Conservation (phyloP, 148 eudicot species). For the Chenopodium quinoa region DNA sequence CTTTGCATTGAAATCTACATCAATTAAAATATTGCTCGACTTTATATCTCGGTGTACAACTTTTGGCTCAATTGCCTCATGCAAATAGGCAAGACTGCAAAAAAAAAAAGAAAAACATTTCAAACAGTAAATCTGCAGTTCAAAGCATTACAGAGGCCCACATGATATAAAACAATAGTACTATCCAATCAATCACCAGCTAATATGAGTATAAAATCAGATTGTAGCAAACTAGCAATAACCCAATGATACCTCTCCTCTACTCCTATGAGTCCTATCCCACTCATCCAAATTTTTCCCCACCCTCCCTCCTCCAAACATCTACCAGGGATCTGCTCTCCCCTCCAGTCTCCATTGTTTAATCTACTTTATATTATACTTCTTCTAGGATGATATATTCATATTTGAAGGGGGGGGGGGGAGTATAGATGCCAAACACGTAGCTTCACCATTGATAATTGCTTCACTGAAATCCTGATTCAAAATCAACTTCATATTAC, state of each 20-base stretch:
- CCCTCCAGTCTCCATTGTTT: neutral
- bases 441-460: neutral
- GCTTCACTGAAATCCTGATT: neutral
- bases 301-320: neutral
- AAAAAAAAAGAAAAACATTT: neutral
- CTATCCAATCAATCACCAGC: neutral
- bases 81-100: slow-evolving; percentile 70
- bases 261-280: too few species aligned
- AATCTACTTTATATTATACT: neutral
- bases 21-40: slow-evolving; percentile 75
- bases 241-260: too few species aligned
- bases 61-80: slow-evolving; percentile 80
- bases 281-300: neutral
- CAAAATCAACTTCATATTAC: neutral
- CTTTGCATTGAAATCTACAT: slow-evolving; percentile 61
- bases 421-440: neutral
- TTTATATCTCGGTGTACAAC: slow-evolving; percentile 81
- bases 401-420: too few species aligned
- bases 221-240: neutral
- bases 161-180: neutral
- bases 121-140: neutral
- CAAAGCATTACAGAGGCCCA: neutral
- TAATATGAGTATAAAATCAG: neutral
- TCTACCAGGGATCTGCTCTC: neutral
- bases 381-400: neutral